Base-by-base conservation (phyloP, 1,284 basidiomycete genomes). In the Ustilago nuda region DNA sequence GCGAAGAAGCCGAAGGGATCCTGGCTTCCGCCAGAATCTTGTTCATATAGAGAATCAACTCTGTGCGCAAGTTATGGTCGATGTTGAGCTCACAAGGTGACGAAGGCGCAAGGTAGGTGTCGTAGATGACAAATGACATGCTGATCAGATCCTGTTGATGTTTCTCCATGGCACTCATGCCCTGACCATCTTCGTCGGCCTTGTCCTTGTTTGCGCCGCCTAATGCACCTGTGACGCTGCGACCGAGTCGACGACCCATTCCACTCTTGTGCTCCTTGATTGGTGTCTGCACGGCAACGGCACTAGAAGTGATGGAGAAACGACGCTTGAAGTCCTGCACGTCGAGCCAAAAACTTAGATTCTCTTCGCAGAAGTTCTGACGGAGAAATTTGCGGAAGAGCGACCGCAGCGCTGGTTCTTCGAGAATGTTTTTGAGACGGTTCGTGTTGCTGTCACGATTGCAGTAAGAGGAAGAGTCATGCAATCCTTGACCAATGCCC, bases 31-130 rank as follows among this genome's bases (percentile, higher is more conserved):
- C 54, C 19, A 82, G 52, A 35, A 80, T 72, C 72, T 79, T 93
- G 87, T 92, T 93, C 81, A 99, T 90, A 86, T 98, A 98, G 73
- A 91, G 92, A 65, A 94, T 93, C 59, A 99, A 89, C 87, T 98
- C 96, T 80, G 94, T 94, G 70, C 96, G 92, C 43, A 99, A 89
- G 56, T 93, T 93, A 87, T 99, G 96, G 86, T 99, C 97, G 79
- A 99, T 98, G 88, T 99, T 99, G 68, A 99, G 90, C 87, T 99
- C 96, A 87, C 92, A 94, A 67, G 92, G 93, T 84, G 94, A 95
- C 30, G 94, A 93, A 0, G 95, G 95, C 0, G 95, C 96, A 35
- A 99, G 91, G 84, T 98, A 99, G 58, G 91, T 95, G 89, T 93
- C 92, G 88, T 94, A 94, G 81, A 99, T 98, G 66, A 93, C 90